phyloP scores from a whole-genome alignment of 768 basidiomycete genomes.

The Naganishia antarctica region DNA sequence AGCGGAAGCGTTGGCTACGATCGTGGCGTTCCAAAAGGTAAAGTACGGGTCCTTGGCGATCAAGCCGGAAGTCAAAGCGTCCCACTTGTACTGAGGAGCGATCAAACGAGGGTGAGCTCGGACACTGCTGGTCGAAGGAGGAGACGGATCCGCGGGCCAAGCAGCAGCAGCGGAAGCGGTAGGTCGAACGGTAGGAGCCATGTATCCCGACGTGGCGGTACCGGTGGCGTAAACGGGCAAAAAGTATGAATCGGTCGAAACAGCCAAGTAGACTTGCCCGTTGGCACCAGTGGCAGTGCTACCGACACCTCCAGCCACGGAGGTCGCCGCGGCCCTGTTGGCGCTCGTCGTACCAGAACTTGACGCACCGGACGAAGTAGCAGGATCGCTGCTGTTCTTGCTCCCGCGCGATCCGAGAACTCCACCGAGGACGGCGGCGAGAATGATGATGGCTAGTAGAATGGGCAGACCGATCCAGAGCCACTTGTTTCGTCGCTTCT shows the following conservation, averaged over 20 bases:
- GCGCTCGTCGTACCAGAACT: constrained; percentile 30
- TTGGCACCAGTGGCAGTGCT: constrained; percentile 42
- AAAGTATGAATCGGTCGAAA: constrained; percentile 72
- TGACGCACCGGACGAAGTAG: constrained; percentile 31
- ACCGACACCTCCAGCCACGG: constrained; percentile 30
- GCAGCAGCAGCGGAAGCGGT: constrained; percentile 46
- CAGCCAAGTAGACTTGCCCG: constrained; percentile 56
- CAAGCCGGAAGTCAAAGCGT: constrained; percentile 62
- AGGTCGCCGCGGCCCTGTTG: constrained; percentile 49
- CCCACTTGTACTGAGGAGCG: constrained; percentile 89
- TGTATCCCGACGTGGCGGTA: constrained; percentile 55
- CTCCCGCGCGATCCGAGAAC: constrained; percentile 65
- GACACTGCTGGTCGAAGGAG: constrained; percentile 62
- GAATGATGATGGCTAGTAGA: constrained; percentile 43
- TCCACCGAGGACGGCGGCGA: constrained; percentile 60
- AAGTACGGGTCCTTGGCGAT: constrained; percentile 83
- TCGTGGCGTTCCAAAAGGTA: constrained; percentile 79
- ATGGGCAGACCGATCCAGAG: constrained; percentile 49
- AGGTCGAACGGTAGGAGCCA: constrained; percentile 52
- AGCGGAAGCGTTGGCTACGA: constrained; percentile 71
- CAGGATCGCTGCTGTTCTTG: constrained; percentile 51
- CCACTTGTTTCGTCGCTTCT: constrained; percentile 49
- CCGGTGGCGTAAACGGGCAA: constrained; percentile 83
- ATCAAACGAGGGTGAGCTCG: constrained; percentile 82
- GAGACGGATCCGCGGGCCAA: constrained; percentile 78